Evolutionary conservation across 2,329 filamentous ascomycete genomes (phyloP).

Genomic region (Botryosphaeria dothidea): DNA sequence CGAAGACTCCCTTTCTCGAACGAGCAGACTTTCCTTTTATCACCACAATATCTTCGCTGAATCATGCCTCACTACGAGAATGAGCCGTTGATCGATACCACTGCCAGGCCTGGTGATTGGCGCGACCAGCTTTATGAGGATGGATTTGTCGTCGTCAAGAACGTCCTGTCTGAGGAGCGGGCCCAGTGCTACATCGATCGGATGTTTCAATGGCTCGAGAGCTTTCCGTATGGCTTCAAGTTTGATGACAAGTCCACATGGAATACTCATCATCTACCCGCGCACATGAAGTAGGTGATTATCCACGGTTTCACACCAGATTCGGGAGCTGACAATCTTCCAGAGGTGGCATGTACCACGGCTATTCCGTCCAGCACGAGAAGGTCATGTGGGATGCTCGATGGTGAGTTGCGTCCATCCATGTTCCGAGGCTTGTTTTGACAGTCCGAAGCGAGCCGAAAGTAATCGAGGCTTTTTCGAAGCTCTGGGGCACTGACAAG

Average conservation of each 20-base stretch:
- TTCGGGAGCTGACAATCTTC: conserved; percentile 24
- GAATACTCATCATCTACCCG: conserved; percentile 46
- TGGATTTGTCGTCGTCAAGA: conserved; percentile 33
- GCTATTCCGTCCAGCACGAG: conserved; percentile 43
- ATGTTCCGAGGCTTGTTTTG: neutral
- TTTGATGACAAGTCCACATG: conserved; percentile 39
- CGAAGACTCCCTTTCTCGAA: neutral
- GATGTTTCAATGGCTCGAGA: conserved; percentile 34
- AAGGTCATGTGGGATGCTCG: conserved; percentile 48
- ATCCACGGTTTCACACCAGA: too few relatives aligned
- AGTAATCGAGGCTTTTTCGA: conserved; percentile 43
- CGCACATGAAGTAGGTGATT: conserved; percentile 24
- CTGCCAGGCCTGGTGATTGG: conserved; percentile 29
- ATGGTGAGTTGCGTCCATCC: conserved; percentile 22
- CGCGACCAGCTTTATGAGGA: conserved; percentile 32
- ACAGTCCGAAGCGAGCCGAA: conserved; percentile 36
- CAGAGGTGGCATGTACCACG: conserved; percentile 48
- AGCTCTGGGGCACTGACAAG: conserved; percentile 41
- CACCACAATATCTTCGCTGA: neutral
- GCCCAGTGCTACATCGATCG: conserved; percentile 31
- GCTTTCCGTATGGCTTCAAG: conserved; percentile 32
- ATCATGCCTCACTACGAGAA: conserved; percentile 21
- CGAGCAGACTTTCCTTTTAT: too few relatives aligned
- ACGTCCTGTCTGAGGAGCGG: conserved; percentile 25
- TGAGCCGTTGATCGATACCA: conserved; percentile 22